A percentile compares a stretch with the other conserved stretches of the same genome.
These are phyloP conservation scores for Sarocladium oryzae DNA, from an alignment of 2,329 filamentous ascomycete genomes.

Conservation along the genomic window DNA sequence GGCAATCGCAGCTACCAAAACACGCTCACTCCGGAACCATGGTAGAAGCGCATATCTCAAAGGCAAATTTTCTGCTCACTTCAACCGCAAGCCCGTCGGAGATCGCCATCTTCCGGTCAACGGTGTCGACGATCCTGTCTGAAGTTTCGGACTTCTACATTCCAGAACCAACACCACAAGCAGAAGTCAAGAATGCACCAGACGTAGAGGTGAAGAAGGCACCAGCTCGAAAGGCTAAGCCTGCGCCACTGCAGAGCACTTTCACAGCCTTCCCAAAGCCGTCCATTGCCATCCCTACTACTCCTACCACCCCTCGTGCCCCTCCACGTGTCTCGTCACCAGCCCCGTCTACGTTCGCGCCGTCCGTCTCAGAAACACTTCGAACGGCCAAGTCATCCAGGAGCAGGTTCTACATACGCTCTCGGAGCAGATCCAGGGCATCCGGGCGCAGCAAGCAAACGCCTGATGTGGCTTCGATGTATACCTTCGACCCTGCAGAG, in stretches of 20 bases:
- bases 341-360: constrained; percentile 17
- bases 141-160: constrained; percentile 34
- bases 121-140: constrained; percentile 39
- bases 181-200: too few species aligned
- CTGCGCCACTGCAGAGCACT: constrained; percentile 22
- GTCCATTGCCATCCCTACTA: constrained; percentile 13
- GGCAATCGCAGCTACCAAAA: not conserved
- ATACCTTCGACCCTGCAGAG: constrained; percentile 28
- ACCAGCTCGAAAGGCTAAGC: constrained; percentile 17
- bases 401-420: constrained; percentile 21
- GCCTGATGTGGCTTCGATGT: constrained; percentile 24
- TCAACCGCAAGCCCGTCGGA: constrained; percentile 48
- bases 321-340: constrained; percentile 12
- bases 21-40: constrained; percentile 3
- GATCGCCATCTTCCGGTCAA: constrained; percentile 45
- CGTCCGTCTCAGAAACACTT: constrained; percentile 29
- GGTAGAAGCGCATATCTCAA: constrained; percentile 33
- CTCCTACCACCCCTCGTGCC: constrained; percentile 4
- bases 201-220: constrained; percentile 13
- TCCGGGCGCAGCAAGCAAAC: constrained; percentile 17
- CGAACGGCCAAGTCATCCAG: constrained; percentile 22
- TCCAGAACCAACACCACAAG: constrained; percentile 26
- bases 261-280: constrained; percentile 26
- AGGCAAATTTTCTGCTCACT: constrained; percentile 51
- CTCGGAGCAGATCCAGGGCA: constrained; percentile 13